Evolutionary conservation across 1,139 yeast species (phyloP).

Genomic region (Debaryomycetaceae sp.): DNA sequence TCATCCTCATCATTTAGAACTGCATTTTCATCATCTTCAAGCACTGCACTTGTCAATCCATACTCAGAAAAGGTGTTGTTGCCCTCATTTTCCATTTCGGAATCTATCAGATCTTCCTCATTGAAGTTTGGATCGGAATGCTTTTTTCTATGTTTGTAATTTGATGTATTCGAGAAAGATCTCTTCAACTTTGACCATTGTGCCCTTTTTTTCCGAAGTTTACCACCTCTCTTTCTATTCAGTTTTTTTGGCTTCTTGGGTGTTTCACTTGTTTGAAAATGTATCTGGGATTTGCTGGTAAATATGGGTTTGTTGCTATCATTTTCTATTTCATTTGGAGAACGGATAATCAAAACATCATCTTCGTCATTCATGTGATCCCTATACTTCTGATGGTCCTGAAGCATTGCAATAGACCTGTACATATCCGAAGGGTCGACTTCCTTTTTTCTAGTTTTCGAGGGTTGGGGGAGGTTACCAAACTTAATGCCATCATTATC

Average conservation of each 20-base stretch:
- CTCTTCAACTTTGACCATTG: conserved; percentile 16
- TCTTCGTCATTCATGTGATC: conserved; percentile 37
- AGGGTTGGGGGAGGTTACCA: conserved; percentile 39
- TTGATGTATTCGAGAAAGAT: conserved; percentile 19
- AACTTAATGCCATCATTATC: conserved; percentile 31
- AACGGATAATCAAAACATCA: conserved; percentile 75
- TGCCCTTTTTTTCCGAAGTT: conserved; percentile 6
- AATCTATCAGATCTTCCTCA: conserved; percentile 10
- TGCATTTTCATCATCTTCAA: background rate
- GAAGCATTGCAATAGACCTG: conserved; percentile 77
- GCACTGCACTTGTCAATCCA: background rate
- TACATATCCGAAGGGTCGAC: conserved; percentile 81
- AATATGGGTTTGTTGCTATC: conserved; percentile 34
- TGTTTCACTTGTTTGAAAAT: conserved; percentile 15
- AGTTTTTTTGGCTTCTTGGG: conserved; percentile 13
- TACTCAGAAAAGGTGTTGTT: conserved; percentile 1
- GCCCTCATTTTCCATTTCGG: conserved; percentile 10
- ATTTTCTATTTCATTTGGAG: conserved; percentile 70
- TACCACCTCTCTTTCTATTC: conserved; percentile 4
- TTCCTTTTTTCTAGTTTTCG: conserved; percentile 39
- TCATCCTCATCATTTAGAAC: conserved; percentile 5
- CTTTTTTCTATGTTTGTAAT: conserved; percentile 1
- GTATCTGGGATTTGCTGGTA: conserved; percentile 24
- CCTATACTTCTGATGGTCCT: conserved; percentile 28
- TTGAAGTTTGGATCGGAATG: background rate